Base-by-base conservation (phyloP, 2,329 filamentous ascomycete genomes). In the Cordyceps tenuipes region DNA sequence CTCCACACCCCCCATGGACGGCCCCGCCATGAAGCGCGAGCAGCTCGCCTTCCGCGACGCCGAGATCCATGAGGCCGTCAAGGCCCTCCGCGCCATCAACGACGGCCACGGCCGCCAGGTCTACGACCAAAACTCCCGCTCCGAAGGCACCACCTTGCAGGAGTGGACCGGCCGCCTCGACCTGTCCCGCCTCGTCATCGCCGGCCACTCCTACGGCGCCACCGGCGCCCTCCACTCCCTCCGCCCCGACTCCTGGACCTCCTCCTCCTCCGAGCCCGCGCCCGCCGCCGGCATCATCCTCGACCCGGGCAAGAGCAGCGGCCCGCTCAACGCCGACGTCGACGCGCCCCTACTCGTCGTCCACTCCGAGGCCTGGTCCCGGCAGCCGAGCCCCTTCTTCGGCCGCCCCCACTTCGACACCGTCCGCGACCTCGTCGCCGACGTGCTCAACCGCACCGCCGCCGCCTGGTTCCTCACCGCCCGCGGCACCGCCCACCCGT, bases 331-430 rank as follows among this genome's bases (percentile, higher is more conserved):
- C 70, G 68, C 75, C 61, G 76, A 85, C 46, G 76, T 87, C 62
- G 66, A 75, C 34, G 80, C 85, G 1, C 84, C 86, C 1, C 68
- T 84, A 2, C 71, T 88, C 51, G 74, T 88, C 31, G 74, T 88
- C 44, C 82, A 89, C 71, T 87, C 83, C 52, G 79, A 83, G 62
- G 82, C 84, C 8, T 89, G 86, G 85, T 86, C 82, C 39, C 76
- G 76, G 39, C 73, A 75, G n/a, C 70, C 74, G 61, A 79, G 76
- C 39, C 66, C 83, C 51, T 88, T 88, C 71, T 84, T 82, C 64
- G 84, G 82, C 34, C 34, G 34, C 34, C 79, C 84, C 48, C 85
- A 88, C 69, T 88, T 88, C 62, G 79, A 83, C 41, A 81, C 82
- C 0, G 84, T 88, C 8, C 78, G 77, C 59, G 79, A 81, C 8